These are phyloP conservation scores for Phytophthora aleatoria DNA, from an alignment of 352 stramenopile species.

Conservation along the genomic window DNA sequence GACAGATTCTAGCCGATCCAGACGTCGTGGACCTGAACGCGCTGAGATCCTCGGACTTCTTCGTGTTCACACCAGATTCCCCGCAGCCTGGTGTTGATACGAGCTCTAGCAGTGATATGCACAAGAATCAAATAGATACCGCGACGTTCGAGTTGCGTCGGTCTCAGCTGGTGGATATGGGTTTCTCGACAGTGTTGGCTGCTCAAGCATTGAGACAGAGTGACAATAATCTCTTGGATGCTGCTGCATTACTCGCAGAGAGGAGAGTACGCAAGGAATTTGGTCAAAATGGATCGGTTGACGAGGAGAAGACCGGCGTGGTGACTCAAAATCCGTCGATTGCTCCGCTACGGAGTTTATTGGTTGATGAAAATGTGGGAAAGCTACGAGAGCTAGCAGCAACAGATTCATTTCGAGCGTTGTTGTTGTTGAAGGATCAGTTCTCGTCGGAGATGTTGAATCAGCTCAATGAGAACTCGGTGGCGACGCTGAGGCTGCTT, in stretches of 20 bases:
- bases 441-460: conserved; percentile 42
- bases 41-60: conserved; percentile 55
- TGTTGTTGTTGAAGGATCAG: conserved; percentile 55
- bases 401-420: conserved; percentile 48
- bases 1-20: conserved; percentile 59
- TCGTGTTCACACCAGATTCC: conserved; percentile 61
- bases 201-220: conserved; percentile 34
- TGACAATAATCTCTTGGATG: conserved; percentile 40
- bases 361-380: conserved; percentile 30
- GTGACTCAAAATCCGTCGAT: conserved; percentile 16
- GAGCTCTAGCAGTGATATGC: conserved; percentile 14
- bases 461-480: conserved; percentile 54
- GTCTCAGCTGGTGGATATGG: conserved; percentile 70
- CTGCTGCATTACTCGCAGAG: conserved; percentile 45
- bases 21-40: conserved; percentile 67
- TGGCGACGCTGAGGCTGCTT: conserved; percentile 42
- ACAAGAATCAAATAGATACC: conserved; percentile 15
- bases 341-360: conserved; percentile 30
- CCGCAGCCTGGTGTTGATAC: not conserved
- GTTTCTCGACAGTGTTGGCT: conserved; percentile 43
- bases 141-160: conserved; percentile 16
- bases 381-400: conserved; percentile 35
- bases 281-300: not conserved
- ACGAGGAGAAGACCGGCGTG: conserved; percentile 4
- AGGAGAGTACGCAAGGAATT: conserved; percentile 6